Evolutionary conservation across 2,329 filamentous ascomycete species (phyloP), one percentile per base, ranked within the genome.

Genomic region (Pyricularia grisea): DNA sequence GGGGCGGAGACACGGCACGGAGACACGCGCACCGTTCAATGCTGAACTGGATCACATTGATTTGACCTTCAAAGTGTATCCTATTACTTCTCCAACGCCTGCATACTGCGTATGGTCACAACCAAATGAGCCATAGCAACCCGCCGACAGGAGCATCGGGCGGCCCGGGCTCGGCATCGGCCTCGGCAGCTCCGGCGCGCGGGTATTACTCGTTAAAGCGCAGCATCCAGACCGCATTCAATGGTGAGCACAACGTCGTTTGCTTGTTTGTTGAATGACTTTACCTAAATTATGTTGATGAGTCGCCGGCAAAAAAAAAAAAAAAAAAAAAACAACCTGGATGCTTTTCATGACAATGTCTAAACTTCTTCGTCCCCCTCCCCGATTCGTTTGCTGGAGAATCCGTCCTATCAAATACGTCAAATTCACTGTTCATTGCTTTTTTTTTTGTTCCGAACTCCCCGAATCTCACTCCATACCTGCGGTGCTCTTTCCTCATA

Each of bases 181-280:
- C 58, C 11, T 42, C 36, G n/a, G 67, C 79, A 80, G 71, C 79
- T 77, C 70, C 82, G 83, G 73, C 79, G 1, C 60, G 60, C 60
- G 60, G 60, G 60, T 63, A 63, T 28, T 63, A 63, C 60, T 63
- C 79, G 31, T 77, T 87, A 68, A 89, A 88, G 79, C 81, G 86
- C 74, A 87, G 82, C 73, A 84, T 87, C 69, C 86, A 88, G 77
- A 82, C 85, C 71, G 83, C 84, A 55, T 88, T 88, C 80, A 85
- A 88, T 79, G 86, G 87, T 87, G 81, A 74, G 81, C 76, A 11
- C 23, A 23, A 7, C 58, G n/a, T n/a, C n/a, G n/a, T n/a, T n/a
- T 31, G 9, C 3, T 12, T 28, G 50, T 61, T n/a, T 14, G 27
- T 60, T 58, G 36, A 30, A 17, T 20, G 55, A 65, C 10, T 64